These are phyloP conservation scores for Persicaria tinctoria DNA, from an alignment of 148 eudicot species.

Conservation along the genomic window DNA sequence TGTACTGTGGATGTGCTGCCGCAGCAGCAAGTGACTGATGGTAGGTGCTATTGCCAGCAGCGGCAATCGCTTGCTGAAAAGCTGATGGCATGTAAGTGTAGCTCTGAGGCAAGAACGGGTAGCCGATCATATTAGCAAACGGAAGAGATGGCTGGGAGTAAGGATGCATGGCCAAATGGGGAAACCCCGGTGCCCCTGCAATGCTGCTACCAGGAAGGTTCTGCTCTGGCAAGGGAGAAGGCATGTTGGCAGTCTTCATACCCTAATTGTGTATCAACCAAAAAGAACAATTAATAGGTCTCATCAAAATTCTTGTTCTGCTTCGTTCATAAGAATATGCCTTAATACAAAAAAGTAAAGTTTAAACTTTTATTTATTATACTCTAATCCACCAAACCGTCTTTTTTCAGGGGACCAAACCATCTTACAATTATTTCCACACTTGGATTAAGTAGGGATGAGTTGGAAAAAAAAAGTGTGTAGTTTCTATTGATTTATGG, in stretches of 20 bases:
- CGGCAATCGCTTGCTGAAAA: constrained; percentile 57
- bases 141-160: constrained; percentile 69
- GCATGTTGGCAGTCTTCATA: constrained; percentile 41
- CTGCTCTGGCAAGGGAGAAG: constrained; percentile 50
- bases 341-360: too few species aligned
- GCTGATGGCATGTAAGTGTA: constrained; percentile 77
- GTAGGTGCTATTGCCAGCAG: constrained; percentile 60
- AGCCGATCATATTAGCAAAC: constrained; percentile 65
- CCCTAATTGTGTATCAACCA: constrained; percentile 29
- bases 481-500: neutral
- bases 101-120: constrained; percentile 64
- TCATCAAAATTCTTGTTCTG: neutral
- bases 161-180: constrained; percentile 61
- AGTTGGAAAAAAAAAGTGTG: neutral
- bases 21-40: constrained; percentile 62
- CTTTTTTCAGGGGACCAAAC: neutral
- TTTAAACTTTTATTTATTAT: neutral
- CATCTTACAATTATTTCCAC: neutral
- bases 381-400: neutral
- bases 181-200: constrained; percentile 54
- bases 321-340: neutral
- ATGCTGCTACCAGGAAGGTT: constrained; percentile 38
- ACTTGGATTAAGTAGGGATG: neutral
- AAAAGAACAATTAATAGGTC: neutral
- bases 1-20: constrained; percentile 52